Base-by-base conservation (phyloP, 768 basidiomycete species). In the Paxillus involutus region DNA sequence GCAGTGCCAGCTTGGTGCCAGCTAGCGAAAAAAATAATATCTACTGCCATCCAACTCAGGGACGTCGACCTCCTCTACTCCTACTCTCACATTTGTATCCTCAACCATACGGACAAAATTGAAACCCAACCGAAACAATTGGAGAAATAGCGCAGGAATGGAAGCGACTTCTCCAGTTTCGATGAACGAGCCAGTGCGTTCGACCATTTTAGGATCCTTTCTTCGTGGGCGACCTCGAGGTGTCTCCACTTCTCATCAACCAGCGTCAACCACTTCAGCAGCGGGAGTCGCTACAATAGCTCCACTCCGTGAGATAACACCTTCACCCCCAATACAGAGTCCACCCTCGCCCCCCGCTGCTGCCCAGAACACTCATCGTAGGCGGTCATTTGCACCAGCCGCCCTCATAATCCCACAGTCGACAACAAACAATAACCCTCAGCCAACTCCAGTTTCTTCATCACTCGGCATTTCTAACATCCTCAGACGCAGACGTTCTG, bases 201-300 rank as follows among this genome's bases (percentile, higher is more conserved):
- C 68, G 57, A 84, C 84, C 56, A 88, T 91, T 68, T 78, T 91
- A 44, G 83, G 86, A 54, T 84, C 84, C 48, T 83, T 89, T 69
- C 77, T 91, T 56, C 83, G 88, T 55, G 82, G 81, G 44, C 75
- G 88, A 57, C 86, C 86, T 16, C 78, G 86, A 61, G 87, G 85
- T 66, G 74, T 80, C 43, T 87, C 86, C 32, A 79, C 84, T 68
- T 84, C 84, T 19, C 81, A 84, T 42, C 55, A 56, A 44, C 52
- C 63, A 60, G 44, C 39, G 35, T 13, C 52, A 41, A 26, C 41
- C 9, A 16, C 7, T 26, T 53, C 66, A 64, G 36, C 66, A 56
- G 53, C 73, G 72, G 52, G 66, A 65, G 24, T 67, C 72, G 71
- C 72, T 73, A 70, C 70, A 68, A 64, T 57, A 70, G 63, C 59